phyloP scores from a whole-genome alignment of 2,329 filamentous ascomycete genomes.

The Pestalotiopsis sp. region DNA sequence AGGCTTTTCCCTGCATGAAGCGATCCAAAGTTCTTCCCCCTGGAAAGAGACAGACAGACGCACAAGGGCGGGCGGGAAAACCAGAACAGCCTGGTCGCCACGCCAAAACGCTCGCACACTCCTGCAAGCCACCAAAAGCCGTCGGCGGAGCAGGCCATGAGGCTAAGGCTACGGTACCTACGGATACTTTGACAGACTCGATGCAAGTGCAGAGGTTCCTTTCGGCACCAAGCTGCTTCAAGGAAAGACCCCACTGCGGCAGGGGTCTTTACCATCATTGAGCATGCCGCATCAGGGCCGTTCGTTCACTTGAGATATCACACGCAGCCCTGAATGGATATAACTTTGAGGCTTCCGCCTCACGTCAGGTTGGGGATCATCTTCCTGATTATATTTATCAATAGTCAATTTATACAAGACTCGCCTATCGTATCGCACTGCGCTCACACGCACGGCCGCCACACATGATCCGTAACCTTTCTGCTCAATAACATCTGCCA shows the following conservation, averaged over 20 bases:
- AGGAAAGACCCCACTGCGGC: not conserved
- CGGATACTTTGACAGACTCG: constrained; percentile 3
- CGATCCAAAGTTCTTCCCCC: not conserved
- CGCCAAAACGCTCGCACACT: not conserved
- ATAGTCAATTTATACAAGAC: not conserved
- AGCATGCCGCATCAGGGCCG: not conserved
- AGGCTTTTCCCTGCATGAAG: not conserved
- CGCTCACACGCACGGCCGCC: not conserved
- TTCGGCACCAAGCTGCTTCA: not conserved
- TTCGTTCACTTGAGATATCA: not conserved
- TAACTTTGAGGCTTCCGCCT: constrained; percentile 3
- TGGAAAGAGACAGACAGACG: not conserved
- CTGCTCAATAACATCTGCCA: not conserved
- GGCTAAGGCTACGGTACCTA: not conserved
- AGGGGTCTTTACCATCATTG: constrained; percentile 1
- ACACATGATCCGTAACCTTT: not conserved
- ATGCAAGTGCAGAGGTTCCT: constrained; percentile 1
- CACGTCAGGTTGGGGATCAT: not conserved
- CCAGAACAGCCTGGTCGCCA: not conserved
- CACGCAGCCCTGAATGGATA: not conserved
- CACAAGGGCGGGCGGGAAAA: not conserved
- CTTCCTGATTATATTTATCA: not conserved
- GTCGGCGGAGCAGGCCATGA: not conserved
- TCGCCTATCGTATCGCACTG: not conserved
- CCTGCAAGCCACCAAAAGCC: not conserved